Evolutionary conservation across 1,284 basidiomycete genomes (phyloP).

Genomic region (Lignosus rhinocerotis): DNA sequence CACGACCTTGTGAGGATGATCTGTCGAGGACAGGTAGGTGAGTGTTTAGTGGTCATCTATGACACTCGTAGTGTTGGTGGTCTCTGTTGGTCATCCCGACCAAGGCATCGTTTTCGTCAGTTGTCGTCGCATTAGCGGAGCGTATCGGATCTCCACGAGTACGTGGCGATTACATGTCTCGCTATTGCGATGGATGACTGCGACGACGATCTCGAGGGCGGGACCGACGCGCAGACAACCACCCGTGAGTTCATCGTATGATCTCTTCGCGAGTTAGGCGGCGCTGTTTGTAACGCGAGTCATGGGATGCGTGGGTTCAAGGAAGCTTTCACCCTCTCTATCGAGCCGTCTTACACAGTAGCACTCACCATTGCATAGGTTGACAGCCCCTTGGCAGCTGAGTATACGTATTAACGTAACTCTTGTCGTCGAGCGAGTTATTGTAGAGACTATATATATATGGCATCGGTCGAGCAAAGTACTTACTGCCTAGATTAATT

Average conservation of each 20-base stretch:
- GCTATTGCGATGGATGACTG: constrained; percentile 78
- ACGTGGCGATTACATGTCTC: constrained; percentile 32
- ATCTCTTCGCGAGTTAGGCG: background rate
- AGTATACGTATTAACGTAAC: no score
- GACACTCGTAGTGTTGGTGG: background rate
- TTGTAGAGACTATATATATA: no score
- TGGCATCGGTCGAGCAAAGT: no score
- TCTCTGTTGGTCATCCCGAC: constrained; percentile 9
- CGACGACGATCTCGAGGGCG: constrained; percentile 43
- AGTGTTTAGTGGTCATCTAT: background rate
- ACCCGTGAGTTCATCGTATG: background rate
- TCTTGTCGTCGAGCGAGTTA: no score
- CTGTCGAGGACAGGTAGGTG: background rate
- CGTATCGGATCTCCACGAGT: constrained; percentile 29
- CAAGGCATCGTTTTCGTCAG: constrained; percentile 43
- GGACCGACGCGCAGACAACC: constrained; percentile 16
- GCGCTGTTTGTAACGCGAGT: no score
- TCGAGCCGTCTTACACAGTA: no score
- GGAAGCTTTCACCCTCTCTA: no score
- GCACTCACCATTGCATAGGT: no score
- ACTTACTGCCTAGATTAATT: no score
- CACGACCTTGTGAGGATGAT: no score
- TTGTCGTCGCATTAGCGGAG: constrained; percentile 38
- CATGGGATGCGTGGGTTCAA: no score
- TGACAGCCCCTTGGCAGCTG: no score